These are phyloP conservation scores for Combretum micranthum DNA, from an alignment of 345 rosid species.

Conservation along the genomic window DNA sequence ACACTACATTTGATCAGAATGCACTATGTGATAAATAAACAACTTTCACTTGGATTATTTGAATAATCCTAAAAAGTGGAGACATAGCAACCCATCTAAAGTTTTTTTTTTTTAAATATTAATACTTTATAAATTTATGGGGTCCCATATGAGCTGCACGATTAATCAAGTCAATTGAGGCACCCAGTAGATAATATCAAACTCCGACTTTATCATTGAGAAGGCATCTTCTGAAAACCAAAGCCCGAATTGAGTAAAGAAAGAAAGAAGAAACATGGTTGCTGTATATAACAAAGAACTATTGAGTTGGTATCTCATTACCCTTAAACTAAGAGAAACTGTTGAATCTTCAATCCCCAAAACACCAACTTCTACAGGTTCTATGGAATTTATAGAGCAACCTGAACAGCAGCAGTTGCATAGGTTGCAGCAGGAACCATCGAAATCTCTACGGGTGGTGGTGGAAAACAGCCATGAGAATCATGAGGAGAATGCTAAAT, in stretches of 20 bases:
- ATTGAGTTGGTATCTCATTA: constrained; percentile 69
- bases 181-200: no score
- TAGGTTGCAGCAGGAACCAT: constrained; percentile 17
- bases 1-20: no score
- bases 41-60: no score
- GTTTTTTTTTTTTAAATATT: no score
- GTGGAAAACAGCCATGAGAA: constrained; percentile 18
- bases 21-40: no score
- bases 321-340: constrained; percentile 59
- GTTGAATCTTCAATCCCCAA: constrained; percentile 40
- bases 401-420: constrained; percentile 13
- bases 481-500: constrained; percentile 14
- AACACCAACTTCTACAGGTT: constrained; percentile 11
- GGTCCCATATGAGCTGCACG: no score
- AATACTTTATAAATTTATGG: no score
- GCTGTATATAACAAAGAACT: constrained; percentile 66
- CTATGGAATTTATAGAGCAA: constrained; percentile 12
- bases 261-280: constrained; percentile 28
- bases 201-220: no score
- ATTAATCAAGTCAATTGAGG: no score
- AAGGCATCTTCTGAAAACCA: neutral
- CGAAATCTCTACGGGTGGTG: constrained; percentile 21
- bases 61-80: no score
- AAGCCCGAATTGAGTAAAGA: neutral
- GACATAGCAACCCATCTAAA: no score